phyloP scores from a whole-genome alignment of 208 protist genomes.

The Trypanosomatidae sp. region DNA sequence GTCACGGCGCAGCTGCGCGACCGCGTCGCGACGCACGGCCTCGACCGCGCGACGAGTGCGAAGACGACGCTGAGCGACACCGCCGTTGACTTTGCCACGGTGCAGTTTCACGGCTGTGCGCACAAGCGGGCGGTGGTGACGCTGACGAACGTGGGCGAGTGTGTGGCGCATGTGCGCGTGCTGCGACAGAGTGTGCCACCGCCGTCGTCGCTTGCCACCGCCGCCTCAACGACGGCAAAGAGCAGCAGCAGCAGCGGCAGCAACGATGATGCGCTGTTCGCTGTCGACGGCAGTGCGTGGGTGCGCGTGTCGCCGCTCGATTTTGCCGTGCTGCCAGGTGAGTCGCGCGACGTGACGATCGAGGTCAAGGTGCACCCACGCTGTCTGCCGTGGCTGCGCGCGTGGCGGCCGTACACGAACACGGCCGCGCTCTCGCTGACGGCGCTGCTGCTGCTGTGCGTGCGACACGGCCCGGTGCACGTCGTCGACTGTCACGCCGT shows the following conservation, averaged over 20 bases:
- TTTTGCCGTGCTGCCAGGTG: conserved; percentile 48
- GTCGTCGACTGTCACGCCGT: conserved; percentile 44
- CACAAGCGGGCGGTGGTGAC: conserved; percentile 12
- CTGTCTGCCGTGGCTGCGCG: conserved; percentile 44
- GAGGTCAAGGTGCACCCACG: conserved; percentile 40
- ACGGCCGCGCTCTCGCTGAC: conserved; percentile 18
- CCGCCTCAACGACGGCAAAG: too few relatives aligned
- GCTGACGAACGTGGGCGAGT: conserved; percentile 59
- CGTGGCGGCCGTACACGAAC: conserved; percentile 55
- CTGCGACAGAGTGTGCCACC: conserved; percentile 46
- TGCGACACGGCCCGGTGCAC: conserved; percentile 35
- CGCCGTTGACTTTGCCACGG: conserved; percentile 42
- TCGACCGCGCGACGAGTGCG: conserved; percentile 26
- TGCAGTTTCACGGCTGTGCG: conserved; percentile 40
- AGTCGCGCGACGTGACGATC: conserved; percentile 41
- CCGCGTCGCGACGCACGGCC: conserved; percentile 19
- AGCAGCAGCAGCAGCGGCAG: too few relatives aligned
- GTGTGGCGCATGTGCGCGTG: conserved; percentile 40
- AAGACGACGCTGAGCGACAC: conserved; percentile 17
- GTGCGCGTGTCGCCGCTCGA: conserved; percentile 47
- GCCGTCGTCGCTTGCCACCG: background rate
- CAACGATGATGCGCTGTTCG: too few relatives aligned
- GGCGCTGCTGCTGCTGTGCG: conserved; percentile 41
- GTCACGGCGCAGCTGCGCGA: conserved; percentile 33
- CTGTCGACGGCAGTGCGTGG: too few relatives aligned